Evolutionary conservation across 139 green algal genomes (phyloP).

Genomic region (Picochlorum sp.): DNA sequence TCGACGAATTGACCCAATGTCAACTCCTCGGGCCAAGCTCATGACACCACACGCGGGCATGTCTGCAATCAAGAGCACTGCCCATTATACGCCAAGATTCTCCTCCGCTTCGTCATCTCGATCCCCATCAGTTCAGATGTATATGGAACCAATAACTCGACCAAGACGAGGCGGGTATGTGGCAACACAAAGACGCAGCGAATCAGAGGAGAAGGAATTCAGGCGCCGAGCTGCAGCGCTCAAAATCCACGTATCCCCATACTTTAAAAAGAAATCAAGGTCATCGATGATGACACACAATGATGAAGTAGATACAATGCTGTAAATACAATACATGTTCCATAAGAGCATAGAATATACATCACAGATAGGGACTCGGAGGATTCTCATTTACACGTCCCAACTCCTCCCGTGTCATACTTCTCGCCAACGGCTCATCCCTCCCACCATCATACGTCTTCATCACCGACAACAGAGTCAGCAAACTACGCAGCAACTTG

Average conservation of each 20-base stretch:
- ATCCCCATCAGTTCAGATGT: not conserved
- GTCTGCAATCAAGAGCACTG: too few species aligned
- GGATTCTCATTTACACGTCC: conserved; percentile 44
- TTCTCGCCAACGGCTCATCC: conserved; percentile 6
- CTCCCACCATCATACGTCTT: conserved; percentile 7
- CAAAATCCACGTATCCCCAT: conserved; percentile 37
- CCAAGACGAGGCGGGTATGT: not conserved
- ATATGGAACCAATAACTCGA: too few species aligned
- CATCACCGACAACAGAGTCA: conserved; percentile 52
- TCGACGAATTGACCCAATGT: too few species aligned
- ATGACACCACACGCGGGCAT: too few species aligned
- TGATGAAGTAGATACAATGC: not conserved
- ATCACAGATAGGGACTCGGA: conserved; percentile 9
- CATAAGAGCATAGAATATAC: not conserved
- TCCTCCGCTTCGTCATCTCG: not conserved
- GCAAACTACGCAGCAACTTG: conserved; percentile 55
- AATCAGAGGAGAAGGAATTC: conserved; percentile 34
- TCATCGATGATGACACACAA: not conserved
- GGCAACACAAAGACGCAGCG: conserved; percentile 1
- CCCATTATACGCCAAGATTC: too few species aligned
- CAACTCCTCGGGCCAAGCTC: too few species aligned
- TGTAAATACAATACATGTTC: not conserved
- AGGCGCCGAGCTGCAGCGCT: conserved; percentile 29
- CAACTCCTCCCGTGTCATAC: conserved; percentile 15
- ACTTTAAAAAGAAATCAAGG: conserved; percentile 20